Evolutionary conservation across 352 stramenopile species (phyloP).

Genomic region (Globisporangium nagaii): DNA sequence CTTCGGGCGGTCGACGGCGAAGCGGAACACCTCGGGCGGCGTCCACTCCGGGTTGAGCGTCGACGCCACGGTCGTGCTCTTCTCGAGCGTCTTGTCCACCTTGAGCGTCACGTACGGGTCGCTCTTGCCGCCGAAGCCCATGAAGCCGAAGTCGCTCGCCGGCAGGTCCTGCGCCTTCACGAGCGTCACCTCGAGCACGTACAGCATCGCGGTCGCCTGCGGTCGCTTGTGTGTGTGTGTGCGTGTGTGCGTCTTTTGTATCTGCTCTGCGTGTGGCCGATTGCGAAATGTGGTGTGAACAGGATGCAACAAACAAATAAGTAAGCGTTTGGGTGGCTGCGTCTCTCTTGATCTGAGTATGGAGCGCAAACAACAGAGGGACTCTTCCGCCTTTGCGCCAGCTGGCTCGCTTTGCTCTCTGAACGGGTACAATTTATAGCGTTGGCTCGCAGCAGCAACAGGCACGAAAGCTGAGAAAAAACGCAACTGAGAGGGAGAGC

Average conservation of each 20-base stretch:
- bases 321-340: too few species aligned
- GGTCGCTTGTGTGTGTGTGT: not conserved
- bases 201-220: constrained; percentile 13
- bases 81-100: constrained; percentile 31
- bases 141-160: constrained; percentile 57
- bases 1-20: constrained; percentile 51
- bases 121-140: constrained; percentile 69
- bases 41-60: constrained; percentile 51
- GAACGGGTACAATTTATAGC: too few species aligned
- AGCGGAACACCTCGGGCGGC: constrained; percentile 51
- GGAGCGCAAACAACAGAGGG: too few species aligned
- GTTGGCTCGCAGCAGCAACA: too few species aligned
- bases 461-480: too few species aligned
- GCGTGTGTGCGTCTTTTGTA: not conserved
- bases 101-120: constrained; percentile 75
- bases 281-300: too few species aligned
- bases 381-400: too few species aligned
- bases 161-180: constrained; percentile 44
- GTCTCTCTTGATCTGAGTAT: too few species aligned
- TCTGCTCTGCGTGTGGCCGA: not conserved
- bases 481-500: too few species aligned
- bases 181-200: constrained; percentile 59
- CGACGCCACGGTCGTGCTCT: constrained; percentile 40
- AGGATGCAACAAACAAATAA: too few species aligned
- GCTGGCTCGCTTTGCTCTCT: too few species aligned